Evolutionary conservation across 257 asterid species (phyloP), one percentile per base, ranked within the genome.

Genomic region (Solanum verrucosum): DNA sequence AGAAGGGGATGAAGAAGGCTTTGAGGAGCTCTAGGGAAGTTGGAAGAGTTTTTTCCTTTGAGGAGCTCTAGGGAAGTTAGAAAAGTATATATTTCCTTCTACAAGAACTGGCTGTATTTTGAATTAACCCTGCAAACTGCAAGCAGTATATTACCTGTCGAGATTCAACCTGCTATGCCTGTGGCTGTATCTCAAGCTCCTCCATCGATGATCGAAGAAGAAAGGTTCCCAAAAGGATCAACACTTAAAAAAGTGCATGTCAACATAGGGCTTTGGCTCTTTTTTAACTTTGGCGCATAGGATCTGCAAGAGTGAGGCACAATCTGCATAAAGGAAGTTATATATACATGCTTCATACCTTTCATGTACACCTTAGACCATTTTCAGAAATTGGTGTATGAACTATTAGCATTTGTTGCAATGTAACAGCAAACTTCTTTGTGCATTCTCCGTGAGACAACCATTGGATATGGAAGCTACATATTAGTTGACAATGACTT

Each of bases 1-100:
- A 86, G 98, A 91, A 84, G 98, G 93, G 5, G 98, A 94, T 88
- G 98, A 96, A 93, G 98, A 96, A 72, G 98, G 98, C 33, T 96
- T 96, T 87, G 98, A 96, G 87, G 98, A 96, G 94, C 95, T 96
- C 84, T 96, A 87, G 83, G 31, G 29, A 25, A 79, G 65, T 79
- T 42, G 7, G 18, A 9, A 44, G 65, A 27, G 33, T 79, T 79
- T 44, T 27, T 79, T 79, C 25, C 84, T 79, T 9, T 7, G 60
- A 35, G 60, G 84, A 96, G 94, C 95, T 95, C 81, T 96, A 87
- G 52, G 23, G 15, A 29, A 81, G 68, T 81, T 46, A 12, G 10
- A 11, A 29, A 38, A 29, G n/a, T 70, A 31, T 70, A 29, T 65
- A 5, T 65, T 31, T 29, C 23, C 23, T 31, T 70, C 21, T 70